phyloP scores from a whole-genome alignment of 2,329 filamentous ascomycete genomes.

The Alternaria tenuissima region DNA sequence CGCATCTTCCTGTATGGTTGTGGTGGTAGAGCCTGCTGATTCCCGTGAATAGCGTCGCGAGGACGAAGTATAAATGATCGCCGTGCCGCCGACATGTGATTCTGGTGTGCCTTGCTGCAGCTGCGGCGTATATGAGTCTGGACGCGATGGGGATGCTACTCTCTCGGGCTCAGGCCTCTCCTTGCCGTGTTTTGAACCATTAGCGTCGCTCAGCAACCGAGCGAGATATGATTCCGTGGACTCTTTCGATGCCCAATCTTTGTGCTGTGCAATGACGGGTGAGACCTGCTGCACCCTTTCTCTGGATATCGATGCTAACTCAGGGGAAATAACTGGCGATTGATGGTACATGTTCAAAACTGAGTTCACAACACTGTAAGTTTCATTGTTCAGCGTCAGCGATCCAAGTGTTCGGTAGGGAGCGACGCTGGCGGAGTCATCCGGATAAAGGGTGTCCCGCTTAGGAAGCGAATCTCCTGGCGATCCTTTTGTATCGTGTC shows the following conservation, averaged over 20 bases:
- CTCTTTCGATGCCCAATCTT: slow-evolving; percentile 63
- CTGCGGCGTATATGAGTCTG: slow-evolving; percentile 28
- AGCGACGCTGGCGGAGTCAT: slow-evolving; percentile 51
- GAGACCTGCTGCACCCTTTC: slow-evolving; percentile 57
- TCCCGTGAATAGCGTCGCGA: slow-evolving; percentile 47
- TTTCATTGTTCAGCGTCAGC: slow-evolving; percentile 51
- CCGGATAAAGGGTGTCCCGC: slow-evolving; percentile 46
- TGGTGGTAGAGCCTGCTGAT: slow-evolving; percentile 42
- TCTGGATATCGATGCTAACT: slow-evolving; percentile 51
- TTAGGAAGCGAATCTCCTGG: slow-evolving; percentile 44
- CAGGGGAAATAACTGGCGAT: slow-evolving; percentile 47
- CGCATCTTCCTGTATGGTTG: slow-evolving; percentile 44
- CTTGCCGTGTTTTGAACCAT: slow-evolving; percentile 36
- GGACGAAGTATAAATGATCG: slow-evolving; percentile 48
- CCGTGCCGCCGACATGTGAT: slow-evolving; percentile 42
- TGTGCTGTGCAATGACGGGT: slow-evolving; percentile 62
- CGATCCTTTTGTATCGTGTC: slow-evolving; percentile 46
- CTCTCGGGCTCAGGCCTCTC: slow-evolving; percentile 20
- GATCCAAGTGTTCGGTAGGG: slow-evolving; percentile 39
- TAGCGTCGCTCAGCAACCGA: slow-evolving; percentile 52
- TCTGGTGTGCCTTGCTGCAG: slow-evolving; percentile 37
- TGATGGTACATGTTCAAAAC: slow-evolving; percentile 54
- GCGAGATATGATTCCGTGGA: slow-evolving; percentile 65
- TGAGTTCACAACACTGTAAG: slow-evolving; percentile 55
- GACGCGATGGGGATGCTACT: slow-evolving; percentile 18